These are phyloP conservation scores for Phytophthora constricta DNA, from an alignment of 352 stramenopile species.

Conservation along the genomic window DNA sequence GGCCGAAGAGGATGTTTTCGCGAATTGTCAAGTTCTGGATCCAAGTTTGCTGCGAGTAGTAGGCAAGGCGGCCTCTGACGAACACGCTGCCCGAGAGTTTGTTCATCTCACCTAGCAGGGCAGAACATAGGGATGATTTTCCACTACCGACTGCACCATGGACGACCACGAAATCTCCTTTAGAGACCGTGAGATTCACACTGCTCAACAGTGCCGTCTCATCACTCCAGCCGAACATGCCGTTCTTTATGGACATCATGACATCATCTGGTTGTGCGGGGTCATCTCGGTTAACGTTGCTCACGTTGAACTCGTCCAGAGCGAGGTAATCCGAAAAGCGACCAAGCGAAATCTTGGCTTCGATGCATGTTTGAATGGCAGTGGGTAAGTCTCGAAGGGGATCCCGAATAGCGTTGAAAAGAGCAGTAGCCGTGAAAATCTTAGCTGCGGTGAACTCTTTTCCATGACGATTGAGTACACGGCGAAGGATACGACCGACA, in stretches of 20 bases:
- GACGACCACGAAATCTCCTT: conserved; percentile 62
- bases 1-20: conserved; percentile 95
- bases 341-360: conserved; percentile 44
- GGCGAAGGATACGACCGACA: conserved; percentile 58
- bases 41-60: conserved; percentile 89
- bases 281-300: conserved; percentile 28
- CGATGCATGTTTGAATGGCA: conserved; percentile 48
- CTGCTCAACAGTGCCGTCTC: conserved; percentile 35
- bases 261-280: conserved; percentile 11
- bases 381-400: conserved; percentile 44
- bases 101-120: conserved; percentile 88
- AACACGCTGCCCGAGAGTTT: conserved; percentile 44
- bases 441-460: conserved; percentile 53
- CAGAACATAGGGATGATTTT: conserved; percentile 64
- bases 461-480: conserved; percentile 50
- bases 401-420: conserved; percentile 57
- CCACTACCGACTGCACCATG: conserved; percentile 55
- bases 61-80: conserved; percentile 55
- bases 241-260: conserved; percentile 34
- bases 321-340: conserved; percentile 49
- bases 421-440: conserved; percentile 57
- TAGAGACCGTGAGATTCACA: conserved; percentile 46
- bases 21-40: conserved; percentile 95
- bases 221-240: conserved; percentile 42
- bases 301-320: conserved; percentile 29